These are phyloP conservation scores for Fragaria vesca DNA, from an alignment of 306 rosid genomes.

Conservation along the genomic window DNA sequence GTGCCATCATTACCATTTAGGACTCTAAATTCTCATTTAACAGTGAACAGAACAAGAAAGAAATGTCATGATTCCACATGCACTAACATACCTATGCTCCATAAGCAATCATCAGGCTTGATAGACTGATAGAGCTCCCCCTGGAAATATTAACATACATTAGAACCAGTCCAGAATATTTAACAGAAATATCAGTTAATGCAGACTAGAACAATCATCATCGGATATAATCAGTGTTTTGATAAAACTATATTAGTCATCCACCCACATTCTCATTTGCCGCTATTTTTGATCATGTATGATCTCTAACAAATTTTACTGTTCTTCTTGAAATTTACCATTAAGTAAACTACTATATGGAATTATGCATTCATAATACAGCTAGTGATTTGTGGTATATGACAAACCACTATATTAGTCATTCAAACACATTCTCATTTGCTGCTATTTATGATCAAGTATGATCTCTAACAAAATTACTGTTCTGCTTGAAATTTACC, in stretches of 20 bases:
- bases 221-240: too few relatives aligned
- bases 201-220: background rate
- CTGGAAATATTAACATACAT: slow-evolving; percentile 34
- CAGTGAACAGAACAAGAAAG: background rate
- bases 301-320: background rate
- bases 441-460: background rate
- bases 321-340: background rate
- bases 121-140: slow-evolving; percentile 58
- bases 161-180: slow-evolving; percentile 3
- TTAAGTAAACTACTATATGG: background rate
- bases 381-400: background rate
- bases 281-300: background rate
- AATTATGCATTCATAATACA: background rate
- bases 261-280: background rate
- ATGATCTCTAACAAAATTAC: background rate
- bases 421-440: background rate
- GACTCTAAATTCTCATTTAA: background rate
- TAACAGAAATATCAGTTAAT: background rate
- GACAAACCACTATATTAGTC: too few relatives aligned
- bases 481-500: background rate
- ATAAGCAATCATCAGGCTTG: slow-evolving; percentile 86
- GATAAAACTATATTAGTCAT: too few relatives aligned
- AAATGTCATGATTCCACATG: background rate
- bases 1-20: background rate
- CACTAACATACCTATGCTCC: slow-evolving; percentile 74